phyloP scores from a whole-genome alignment of 495 filamentous ascomycete genomes.

The Aspergillus funiculosus region DNA sequence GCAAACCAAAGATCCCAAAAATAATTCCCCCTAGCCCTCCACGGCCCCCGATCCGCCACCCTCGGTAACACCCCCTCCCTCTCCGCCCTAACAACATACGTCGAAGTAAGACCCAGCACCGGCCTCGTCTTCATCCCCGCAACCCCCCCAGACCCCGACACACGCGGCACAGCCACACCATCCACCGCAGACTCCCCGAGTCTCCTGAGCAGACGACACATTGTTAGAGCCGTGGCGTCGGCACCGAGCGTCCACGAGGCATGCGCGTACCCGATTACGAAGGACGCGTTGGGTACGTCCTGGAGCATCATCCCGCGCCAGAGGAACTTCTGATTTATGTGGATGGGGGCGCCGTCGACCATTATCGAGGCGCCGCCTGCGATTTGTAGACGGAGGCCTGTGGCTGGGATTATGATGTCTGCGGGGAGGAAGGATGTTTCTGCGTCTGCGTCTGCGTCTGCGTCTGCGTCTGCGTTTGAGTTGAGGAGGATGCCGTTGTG shows the following conservation, averaged over 20 bases:
- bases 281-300: conserved; percentile 51
- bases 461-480: conserved; percentile 52
- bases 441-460: no score
- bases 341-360: conserved; percentile 51
- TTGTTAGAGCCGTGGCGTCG: conserved; percentile 46
- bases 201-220: conserved; percentile 40
- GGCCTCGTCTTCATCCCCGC: conserved; percentile 30
- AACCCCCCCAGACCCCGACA: conserved; percentile 29
- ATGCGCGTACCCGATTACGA: conserved; percentile 54
- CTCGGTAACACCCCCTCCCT: conserved; percentile 32
- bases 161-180: conserved; percentile 34
- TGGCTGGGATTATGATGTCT: conserved; percentile 72
- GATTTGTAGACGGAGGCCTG: conserved; percentile 57
- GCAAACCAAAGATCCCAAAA: conserved; percentile 47
- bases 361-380: conserved; percentile 44
- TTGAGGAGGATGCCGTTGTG: conserved; percentile 51
- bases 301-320: conserved; percentile 59
- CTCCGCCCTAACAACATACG: conserved; percentile 43
- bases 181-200: conserved; percentile 35
- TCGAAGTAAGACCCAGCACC: conserved; percentile 44
- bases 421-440: conserved; percentile 53
- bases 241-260: conserved; percentile 56
- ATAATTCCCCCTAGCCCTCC: conserved; percentile 51
- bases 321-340: conserved; percentile 42
- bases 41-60: conserved; percentile 46